Evolutionary conservation across 2,329 filamentous ascomycete species (phyloP).

Genomic region (Geosmithia flava): DNA sequence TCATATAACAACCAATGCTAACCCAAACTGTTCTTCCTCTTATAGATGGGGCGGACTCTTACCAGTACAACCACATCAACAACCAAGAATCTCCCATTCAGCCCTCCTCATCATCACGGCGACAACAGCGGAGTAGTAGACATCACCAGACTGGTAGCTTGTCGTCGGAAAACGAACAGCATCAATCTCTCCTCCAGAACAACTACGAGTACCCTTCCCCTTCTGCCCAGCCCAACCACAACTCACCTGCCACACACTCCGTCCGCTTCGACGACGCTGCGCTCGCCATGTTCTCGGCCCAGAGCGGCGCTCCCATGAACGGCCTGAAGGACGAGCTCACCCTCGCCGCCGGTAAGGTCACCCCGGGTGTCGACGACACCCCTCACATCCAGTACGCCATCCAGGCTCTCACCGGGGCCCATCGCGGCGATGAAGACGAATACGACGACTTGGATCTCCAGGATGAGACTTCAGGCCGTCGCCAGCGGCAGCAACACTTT

Average conservation of each 20-base stretch:
- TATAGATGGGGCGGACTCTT: not conserved
- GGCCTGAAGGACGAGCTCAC: slow-evolving; percentile 39
- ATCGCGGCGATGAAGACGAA: not conserved
- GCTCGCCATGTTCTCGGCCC: slow-evolving; percentile 23
- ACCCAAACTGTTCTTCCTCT: not conserved
- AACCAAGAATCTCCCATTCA: not conserved
- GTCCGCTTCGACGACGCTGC: slow-evolving; percentile 26
- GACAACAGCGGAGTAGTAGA: not conserved
- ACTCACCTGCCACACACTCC: slow-evolving; percentile 4
- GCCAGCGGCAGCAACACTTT: not conserved
- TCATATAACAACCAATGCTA: not conserved
- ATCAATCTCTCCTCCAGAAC: not conserved
- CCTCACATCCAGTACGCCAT: slow-evolving; percentile 86
- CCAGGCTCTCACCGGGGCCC: slow-evolving; percentile 66
- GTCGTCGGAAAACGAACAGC: not conserved
- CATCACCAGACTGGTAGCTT: not conserved
- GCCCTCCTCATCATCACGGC: not conserved
- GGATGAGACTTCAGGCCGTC: not conserved
- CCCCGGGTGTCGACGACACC: slow-evolving; percentile 71
- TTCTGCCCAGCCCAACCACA: not conserved
- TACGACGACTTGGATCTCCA: not conserved
- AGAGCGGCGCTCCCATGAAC: slow-evolving; percentile 17
- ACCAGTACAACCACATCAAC: not conserved
- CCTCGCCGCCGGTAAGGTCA: slow-evolving; percentile 40
- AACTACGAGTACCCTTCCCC: not conserved